Percentiles rank a stretch among this genome's conserved stretches.
Conservation (phyloP, 176 grass and related monocot genomes). For the Phoenix roebelenii region DNA sequence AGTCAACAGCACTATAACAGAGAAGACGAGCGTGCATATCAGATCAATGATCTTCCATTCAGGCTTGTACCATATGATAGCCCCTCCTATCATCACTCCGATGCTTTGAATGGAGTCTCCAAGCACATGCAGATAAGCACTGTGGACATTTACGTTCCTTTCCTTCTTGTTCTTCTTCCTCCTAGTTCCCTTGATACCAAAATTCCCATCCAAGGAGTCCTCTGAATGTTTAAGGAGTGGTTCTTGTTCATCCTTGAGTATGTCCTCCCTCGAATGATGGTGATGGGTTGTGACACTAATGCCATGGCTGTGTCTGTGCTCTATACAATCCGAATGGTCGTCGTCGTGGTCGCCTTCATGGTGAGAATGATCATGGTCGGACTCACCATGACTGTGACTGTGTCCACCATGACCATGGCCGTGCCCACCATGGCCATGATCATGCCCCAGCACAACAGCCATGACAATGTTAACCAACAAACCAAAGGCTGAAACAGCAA, state of each 20-base stretch:
- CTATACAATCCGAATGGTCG: conserved; percentile 24
- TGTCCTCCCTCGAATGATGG: conserved; percentile 28
- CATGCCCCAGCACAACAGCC: conserved; percentile 91
- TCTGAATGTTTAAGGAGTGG: conserved; percentile 46
- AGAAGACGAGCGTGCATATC: conserved; percentile 94
- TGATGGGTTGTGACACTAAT: conserved; percentile 41
- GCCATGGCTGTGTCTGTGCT: conserved; percentile 34
- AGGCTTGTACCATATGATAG: conserved; percentile 96
- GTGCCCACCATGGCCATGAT: conserved; percentile 36
- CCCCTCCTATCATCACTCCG: conserved; percentile 95
- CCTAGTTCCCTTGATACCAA: not conserved
- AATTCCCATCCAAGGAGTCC: conserved; percentile 18
- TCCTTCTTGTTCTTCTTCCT: conserved; percentile 39
- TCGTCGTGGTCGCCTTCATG: conserved; percentile 14
- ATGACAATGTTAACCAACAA: conserved; percentile 92
- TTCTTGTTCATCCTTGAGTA: conserved; percentile 37
- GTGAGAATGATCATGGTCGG: conserved; percentile 27
- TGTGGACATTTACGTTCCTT: conserved; percentile 95
- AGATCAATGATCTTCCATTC: conserved; percentile 99
- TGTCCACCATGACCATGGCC: conserved; percentile 43
- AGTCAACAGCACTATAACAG: conserved; percentile 70
- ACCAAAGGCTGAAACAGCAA: conserved; percentile 87
- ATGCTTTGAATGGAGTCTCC: too few relatives aligned
- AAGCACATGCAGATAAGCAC: conserved; percentile 46
- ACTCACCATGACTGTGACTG: conserved; percentile 1